These are phyloP conservation scores for Dictyostelium purpureum DNA, from an alignment of 78 protist genomes.

Conservation along the genomic window DNA sequence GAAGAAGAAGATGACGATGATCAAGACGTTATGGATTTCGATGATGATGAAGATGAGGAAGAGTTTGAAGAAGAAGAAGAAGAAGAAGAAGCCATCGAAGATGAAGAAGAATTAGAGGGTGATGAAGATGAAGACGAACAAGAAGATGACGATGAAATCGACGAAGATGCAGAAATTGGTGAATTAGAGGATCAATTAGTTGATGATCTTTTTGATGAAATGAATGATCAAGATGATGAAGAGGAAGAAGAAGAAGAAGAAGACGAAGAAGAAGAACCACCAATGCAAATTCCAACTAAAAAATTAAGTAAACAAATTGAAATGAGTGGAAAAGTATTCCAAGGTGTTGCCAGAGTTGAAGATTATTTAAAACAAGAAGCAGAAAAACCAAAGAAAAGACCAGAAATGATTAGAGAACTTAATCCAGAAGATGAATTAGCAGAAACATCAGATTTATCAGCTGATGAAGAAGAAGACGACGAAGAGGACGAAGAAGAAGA, in stretches of 20 bases:
- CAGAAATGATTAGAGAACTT: conserved; percentile 26
- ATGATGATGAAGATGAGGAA: conserved; percentile 10
- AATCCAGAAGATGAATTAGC: background rate
- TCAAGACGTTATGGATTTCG: background rate
- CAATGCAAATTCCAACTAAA: conserved; percentile 31
- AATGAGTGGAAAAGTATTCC: conserved; percentile 17
- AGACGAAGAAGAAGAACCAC: conserved; percentile 12
- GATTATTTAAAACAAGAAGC: conserved; percentile 31
- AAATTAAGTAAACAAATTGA: conserved; percentile 19
- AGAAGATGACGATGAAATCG: conserved; percentile 14
- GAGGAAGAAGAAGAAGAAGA: conserved; percentile 52
- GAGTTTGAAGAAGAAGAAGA: background rate
- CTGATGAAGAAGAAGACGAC: conserved; percentile 16
- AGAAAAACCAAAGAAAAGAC: conserved; percentile 14
- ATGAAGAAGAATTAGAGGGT: conserved; percentile 23
- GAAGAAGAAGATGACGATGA: conserved; percentile 40
- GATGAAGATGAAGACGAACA: conserved; percentile 46
- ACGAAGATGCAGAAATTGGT: background rate
- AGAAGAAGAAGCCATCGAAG: conserved; percentile 14
- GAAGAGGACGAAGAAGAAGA: conserved; percentile 17
- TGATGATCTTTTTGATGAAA: conserved; percentile 2
- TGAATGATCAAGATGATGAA: conserved; percentile 28
- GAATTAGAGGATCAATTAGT: background rate
- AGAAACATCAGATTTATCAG: conserved; percentile 9
- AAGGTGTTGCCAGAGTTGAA: conserved; percentile 49